Evolutionary conservation across 345 rosid genomes (phyloP).

Genomic region (Brassica juncea): DNA sequence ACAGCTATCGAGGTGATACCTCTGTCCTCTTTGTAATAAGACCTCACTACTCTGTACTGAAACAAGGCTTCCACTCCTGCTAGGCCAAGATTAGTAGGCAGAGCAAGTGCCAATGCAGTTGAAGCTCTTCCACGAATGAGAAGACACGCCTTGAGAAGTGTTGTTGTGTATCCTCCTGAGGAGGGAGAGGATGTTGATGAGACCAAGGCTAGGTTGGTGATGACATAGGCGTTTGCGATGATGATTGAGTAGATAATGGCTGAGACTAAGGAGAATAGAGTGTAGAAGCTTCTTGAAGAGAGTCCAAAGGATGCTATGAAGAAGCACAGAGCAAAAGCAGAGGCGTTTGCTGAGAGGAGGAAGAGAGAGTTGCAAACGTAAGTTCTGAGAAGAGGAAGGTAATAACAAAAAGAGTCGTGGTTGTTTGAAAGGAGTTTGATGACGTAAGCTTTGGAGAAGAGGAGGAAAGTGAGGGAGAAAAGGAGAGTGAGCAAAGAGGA

Average conservation of each 20-base stretch:
- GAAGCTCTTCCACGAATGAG: conserved; percentile 62
- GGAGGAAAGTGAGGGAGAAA: conserved; percentile 67
- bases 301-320: conserved; percentile 45
- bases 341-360: conserved; percentile 68
- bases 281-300: conserved; percentile 40
- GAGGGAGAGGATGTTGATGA: conserved; percentile 35
- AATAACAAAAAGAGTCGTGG: conserved; percentile 47
- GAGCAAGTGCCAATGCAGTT: conserved; percentile 64
- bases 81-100: conserved; percentile 56
- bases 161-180: conserved; percentile 54
- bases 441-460: conserved; percentile 64
- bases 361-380: conserved; percentile 52
- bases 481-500: conserved; percentile 64
- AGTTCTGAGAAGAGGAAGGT: conserved; percentile 56
- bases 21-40: conserved; percentile 32
- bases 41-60: conserved; percentile 48
- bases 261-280: conserved; percentile 50
- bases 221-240: conserved; percentile 59
- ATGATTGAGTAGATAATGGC: conserved; percentile 65
- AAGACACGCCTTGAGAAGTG: conserved; percentile 60
- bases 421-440: conserved; percentile 41
- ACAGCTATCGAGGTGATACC: conserved; percentile 32
- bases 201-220: conserved; percentile 68
- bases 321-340: conserved; percentile 61
- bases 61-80: conserved; percentile 79